phyloP scores from a whole-genome alignment of 2,329 filamentous ascomycete species.

The Hypoxylon sp. region DNA sequence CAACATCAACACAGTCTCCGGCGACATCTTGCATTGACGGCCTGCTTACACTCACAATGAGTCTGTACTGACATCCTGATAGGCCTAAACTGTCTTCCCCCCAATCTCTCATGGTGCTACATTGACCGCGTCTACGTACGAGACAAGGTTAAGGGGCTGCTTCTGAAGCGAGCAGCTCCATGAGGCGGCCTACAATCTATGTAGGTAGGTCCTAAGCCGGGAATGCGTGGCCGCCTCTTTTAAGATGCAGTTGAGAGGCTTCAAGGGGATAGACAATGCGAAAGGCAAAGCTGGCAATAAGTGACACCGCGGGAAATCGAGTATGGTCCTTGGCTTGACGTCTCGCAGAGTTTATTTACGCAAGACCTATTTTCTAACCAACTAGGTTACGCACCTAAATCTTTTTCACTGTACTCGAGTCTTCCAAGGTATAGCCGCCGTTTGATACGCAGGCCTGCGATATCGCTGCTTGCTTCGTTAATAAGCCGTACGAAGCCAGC shows the following conservation, averaged over 20 bases:
- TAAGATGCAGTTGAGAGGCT: constrained; percentile 49
- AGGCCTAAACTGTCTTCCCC: constrained; percentile 52
- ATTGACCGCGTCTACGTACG: constrained; percentile 53
- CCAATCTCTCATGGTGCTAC: constrained; percentile 60
- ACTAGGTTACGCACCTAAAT: too few relatives aligned
- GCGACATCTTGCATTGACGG: constrained; percentile 50
- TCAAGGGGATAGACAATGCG: constrained; percentile 38
- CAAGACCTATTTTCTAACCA: constrained; percentile 39
- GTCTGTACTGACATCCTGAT: constrained; percentile 55
- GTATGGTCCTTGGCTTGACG: constrained; percentile 38
- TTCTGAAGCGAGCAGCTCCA: constrained; percentile 51
- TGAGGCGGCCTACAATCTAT: too few relatives aligned
- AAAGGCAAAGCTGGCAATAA: constrained; percentile 32
- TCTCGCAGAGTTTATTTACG: constrained; percentile 46
- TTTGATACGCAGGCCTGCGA: constrained; percentile 51
- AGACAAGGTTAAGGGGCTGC: constrained; percentile 46
- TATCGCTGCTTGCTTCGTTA: constrained; percentile 50
- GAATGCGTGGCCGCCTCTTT: constrained; percentile 54
- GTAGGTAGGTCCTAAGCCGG: too few relatives aligned
- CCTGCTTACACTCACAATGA: constrained; percentile 48
- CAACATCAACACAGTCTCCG: constrained; percentile 34
- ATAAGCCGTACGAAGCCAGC: constrained; percentile 48
- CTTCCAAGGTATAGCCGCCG: constrained; percentile 20
- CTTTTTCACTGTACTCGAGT: constrained; percentile 32
- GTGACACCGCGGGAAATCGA: constrained; percentile 38